phyloP scores from a whole-genome alignment of 257 asterid genomes.

The Primulina eburnea region DNA sequence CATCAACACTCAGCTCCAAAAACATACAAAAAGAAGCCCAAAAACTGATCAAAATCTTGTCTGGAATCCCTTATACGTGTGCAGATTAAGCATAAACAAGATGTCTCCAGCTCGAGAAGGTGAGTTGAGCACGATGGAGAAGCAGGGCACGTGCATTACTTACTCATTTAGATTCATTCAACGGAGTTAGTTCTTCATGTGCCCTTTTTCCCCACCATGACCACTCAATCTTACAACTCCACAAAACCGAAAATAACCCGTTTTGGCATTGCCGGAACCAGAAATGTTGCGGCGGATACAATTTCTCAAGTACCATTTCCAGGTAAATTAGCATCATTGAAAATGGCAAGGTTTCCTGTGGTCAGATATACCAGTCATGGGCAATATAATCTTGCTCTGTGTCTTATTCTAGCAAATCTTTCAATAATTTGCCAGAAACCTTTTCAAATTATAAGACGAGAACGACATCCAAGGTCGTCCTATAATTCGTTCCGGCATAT shows the following conservation, averaged over 20 bases:
- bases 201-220: conserved; percentile 64
- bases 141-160: conserved; percentile 99
- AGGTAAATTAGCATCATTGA: conserved; percentile 16
- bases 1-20: conserved; percentile 2
- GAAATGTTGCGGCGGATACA: neutral
- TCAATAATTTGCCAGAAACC: too few species aligned
- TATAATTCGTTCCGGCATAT: too few species aligned
- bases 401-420: neutral
- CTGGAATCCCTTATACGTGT: neutral
- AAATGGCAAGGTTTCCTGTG: neutral
- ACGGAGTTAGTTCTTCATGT: conserved; percentile 62
- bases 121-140: conserved; percentile 93
- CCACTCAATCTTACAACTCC: conserved; percentile 40
- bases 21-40: neutral
- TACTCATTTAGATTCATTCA: conserved; percentile 35
- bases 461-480: too few species aligned
- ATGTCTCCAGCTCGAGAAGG: conserved; percentile 30
- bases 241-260: too few species aligned
- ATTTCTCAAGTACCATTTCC: conserved; percentile 8
- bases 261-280: neutral
- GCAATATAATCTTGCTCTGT: neutral
- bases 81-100: neutral
- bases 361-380: neutral
- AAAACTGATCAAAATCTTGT: conserved; percentile 1
- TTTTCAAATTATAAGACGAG: too few species aligned